Evolutionary conservation across 768 basidiomycete species (phyloP).

Genomic region (Rhodosporidiobolus sp.): DNA sequence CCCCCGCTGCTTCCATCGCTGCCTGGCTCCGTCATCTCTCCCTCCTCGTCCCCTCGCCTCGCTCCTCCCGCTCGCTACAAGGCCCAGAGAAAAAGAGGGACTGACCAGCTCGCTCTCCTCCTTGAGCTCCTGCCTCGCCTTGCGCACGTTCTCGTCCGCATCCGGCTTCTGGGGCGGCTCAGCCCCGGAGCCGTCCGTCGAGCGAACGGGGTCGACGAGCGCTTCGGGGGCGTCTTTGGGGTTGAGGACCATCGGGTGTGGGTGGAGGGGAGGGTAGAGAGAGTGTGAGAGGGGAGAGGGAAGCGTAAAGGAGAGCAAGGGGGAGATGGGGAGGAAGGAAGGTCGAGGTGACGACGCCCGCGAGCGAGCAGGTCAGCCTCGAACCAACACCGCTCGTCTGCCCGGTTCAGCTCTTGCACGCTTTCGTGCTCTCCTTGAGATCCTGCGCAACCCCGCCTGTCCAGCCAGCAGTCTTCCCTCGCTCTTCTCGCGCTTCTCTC

Average conservation of each 20-base stretch:
- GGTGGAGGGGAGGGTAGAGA: neutral
- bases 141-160: slow-evolving; percentile 13
- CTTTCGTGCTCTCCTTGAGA: no score
- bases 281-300: neutral
- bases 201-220: slow-evolving; percentile 2
- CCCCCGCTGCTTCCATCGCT: no score
- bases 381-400: no score
- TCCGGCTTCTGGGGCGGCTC: neutral
- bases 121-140: slow-evolving; percentile 40
- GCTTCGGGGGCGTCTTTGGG: neutral
- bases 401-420: no score
- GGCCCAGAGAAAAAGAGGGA: neutral
- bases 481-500: no score
- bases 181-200: neutral
- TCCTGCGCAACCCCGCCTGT: no score
- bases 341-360: no score
- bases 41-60: neutral
- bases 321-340: no score
- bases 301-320: no score
- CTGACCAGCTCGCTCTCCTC: slow-evolving; percentile 36
- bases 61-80: neutral
- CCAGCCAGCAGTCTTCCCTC: no score
- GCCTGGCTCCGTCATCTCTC: neutral
- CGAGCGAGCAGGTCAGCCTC: no score
- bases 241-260: neutral